phyloP scores from a whole-genome alignment of 139 green algal genomes.

The Chlamydomonas eustigma region DNA sequence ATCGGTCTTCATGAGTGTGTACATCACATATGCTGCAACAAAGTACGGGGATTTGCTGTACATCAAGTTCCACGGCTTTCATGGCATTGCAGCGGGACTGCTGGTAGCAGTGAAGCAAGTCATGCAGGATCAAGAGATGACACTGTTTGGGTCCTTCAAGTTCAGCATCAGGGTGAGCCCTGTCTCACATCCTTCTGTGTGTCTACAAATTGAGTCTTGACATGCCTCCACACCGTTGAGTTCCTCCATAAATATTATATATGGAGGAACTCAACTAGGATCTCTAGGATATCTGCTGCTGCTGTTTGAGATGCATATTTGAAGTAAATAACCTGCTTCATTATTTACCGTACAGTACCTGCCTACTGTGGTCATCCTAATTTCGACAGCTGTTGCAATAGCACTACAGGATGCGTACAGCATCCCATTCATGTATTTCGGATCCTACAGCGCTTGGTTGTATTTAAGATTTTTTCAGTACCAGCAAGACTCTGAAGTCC shows the following conservation, averaged over 20 bases:
- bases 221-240: too few relatives aligned
- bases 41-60: constrained; percentile 40
- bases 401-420: neutral
- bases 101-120: constrained; percentile 92
- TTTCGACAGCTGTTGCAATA: constrained; percentile 1
- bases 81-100: constrained; percentile 74
- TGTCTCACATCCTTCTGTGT: too few relatives aligned
- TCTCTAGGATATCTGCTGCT: too few relatives aligned
- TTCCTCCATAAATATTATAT: too few relatives aligned
- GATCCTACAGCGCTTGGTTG: constrained; percentile 76
- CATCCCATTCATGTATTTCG: constrained; percentile 67
- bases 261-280: too few relatives aligned
- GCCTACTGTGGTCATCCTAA: too few relatives aligned
- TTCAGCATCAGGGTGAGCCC: constrained; percentile 69
- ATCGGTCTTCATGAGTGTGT: constrained; percentile 62
- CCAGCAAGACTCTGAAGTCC: constrained; percentile 9
- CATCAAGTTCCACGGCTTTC: constrained; percentile 73
- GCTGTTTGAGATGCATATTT: too few relatives aligned
- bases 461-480: constrained; percentile 90
- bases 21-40: constrained; percentile 48
- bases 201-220: too few relatives aligned
- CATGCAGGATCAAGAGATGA: constrained; percentile 83
- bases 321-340: too few relatives aligned
- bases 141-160: constrained; percentile 62
- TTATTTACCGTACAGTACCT: too few relatives aligned